Evolutionary conservation across 495 filamentous ascomycete species (phyloP).

Genomic region (Podospora pseudopauciseta): DNA sequence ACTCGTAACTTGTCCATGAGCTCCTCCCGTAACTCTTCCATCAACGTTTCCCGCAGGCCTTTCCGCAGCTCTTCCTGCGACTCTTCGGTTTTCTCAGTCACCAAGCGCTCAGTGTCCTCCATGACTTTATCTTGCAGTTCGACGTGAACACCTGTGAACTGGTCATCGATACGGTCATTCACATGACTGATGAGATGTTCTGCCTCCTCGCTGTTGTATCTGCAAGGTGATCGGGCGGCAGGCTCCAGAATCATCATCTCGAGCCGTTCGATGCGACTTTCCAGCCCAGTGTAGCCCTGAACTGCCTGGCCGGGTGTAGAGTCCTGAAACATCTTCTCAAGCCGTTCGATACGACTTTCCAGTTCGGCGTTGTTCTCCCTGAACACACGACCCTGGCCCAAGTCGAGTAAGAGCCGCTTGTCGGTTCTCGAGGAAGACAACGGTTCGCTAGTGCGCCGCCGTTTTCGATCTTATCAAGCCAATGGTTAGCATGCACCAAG

Average conservation of each 20-base stretch:
- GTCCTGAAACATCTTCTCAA: conserved; percentile 3
- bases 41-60: not conserved
- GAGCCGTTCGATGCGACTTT: conserved; percentile 6
- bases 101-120: conserved; percentile 5
- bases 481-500: not conserved
- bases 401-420: conserved; percentile 9
- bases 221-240: conserved; percentile 5
- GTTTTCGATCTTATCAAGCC: conserved; percentile 8
- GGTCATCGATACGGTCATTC: conserved; percentile 7
- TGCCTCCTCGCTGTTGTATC: conserved; percentile 9
- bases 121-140: conserved; percentile 12
- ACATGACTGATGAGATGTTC: conserved; percentile 10
- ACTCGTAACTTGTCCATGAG: conserved; percentile 1
- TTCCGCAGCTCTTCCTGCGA: conserved; percentile 6
- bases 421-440: conserved; percentile 2
- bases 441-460: conserved; percentile 9
- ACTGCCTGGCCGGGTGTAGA: no score
- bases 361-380: not conserved
- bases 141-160: conserved; percentile 4
- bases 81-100: conserved; percentile 8
- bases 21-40: conserved; percentile 9
- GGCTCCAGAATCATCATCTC: conserved; percentile 7
- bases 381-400: conserved; percentile 2
- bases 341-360: conserved; percentile 1
- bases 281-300: not conserved